These are phyloP conservation scores for Trichoderma breve DNA, from an alignment of 2,329 filamentous ascomycete genomes.

Conservation along the genomic window DNA sequence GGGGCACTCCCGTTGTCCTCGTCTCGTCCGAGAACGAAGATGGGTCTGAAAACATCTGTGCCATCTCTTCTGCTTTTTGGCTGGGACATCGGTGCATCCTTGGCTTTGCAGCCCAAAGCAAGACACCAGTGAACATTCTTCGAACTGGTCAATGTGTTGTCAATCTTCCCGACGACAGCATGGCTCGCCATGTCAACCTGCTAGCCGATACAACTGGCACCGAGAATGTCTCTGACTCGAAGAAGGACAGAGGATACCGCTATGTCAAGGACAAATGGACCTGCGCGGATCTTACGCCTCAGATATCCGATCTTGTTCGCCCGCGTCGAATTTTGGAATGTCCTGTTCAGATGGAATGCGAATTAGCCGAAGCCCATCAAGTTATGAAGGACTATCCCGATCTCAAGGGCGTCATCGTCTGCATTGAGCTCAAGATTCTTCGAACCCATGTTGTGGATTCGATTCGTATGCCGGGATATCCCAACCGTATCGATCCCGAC, in stretches of 20 bases:
- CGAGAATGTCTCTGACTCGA: conserved; percentile 29
- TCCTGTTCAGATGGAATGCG: conserved; percentile 44
- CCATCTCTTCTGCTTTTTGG: conserved; percentile 47
- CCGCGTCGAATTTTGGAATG: conserved; percentile 39
- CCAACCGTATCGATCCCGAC: conserved; percentile 43
- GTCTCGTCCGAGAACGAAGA: conserved; percentile 42
- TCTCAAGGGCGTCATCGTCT: conserved; percentile 30
- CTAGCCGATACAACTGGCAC: conserved; percentile 40
- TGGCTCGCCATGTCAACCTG: conserved; percentile 36
- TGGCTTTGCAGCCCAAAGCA: conserved; percentile 35
- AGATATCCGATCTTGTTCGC: conserved; percentile 34
- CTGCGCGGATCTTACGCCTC: conserved; percentile 33
- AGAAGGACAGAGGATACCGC: conserved; percentile 33
- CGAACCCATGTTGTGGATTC: conserved; percentile 34
- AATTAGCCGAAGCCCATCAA: conserved; percentile 33
- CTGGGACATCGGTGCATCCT: conserved; percentile 43
- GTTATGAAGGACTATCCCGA: conserved; percentile 35
- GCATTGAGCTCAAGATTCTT: conserved; percentile 39
- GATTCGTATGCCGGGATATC: conserved; percentile 36
- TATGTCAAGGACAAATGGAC: conserved; percentile 42
- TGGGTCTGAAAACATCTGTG: conserved; percentile 40
- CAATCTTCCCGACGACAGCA: conserved; percentile 39
- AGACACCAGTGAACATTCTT: conserved; percentile 41
- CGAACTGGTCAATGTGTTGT: conserved; percentile 43
- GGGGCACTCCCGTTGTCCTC: conserved; percentile 41